Percentiles rank a stretch among this genome's conserved stretches.
These are phyloP conservation scores for Myxozyma udenii DNA, from an alignment of 805 yeast genomes.

Conservation along the genomic window DNA sequence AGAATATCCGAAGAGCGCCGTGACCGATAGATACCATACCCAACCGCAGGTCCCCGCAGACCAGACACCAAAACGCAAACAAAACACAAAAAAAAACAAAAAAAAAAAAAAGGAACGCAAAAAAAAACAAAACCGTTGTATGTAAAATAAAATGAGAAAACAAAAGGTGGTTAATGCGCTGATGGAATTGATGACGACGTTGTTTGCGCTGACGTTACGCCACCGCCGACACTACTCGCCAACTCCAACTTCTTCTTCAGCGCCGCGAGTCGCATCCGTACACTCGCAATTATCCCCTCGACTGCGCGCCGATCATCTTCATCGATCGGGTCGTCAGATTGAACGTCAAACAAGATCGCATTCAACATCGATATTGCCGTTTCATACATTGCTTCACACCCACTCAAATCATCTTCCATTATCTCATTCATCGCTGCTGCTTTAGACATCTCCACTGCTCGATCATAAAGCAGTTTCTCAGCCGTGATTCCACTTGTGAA, in stretches of 20 bases:
- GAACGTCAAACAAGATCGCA: slow-evolving; percentile 51
- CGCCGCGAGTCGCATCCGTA: slow-evolving; percentile 73
- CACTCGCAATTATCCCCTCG: slow-evolving; percentile 75
- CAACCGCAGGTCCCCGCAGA: slow-evolving; percentile 10
- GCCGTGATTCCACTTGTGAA: slow-evolving; percentile 45
- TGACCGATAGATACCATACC: too few relatives aligned
- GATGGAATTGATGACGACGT: too few relatives aligned
- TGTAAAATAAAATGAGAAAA: too few relatives aligned
- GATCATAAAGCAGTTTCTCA: slow-evolving; percentile 70
- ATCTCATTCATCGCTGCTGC: slow-evolving; percentile 88
- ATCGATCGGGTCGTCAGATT: slow-evolving; percentile 59
- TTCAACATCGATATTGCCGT: slow-evolving; percentile 95
- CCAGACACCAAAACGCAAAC: slow-evolving; percentile 5
- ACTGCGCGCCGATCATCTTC: slow-evolving; percentile 71
- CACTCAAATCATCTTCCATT: slow-evolving; percentile 63
- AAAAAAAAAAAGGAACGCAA: slow-evolving; percentile 1
- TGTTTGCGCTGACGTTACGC: too few relatives aligned
- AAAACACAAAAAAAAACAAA: not conserved
- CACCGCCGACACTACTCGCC: not conserved
- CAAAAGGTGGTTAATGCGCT: too few relatives aligned
- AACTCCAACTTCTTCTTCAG: slow-evolving; percentile 57
- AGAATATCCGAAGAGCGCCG: too few relatives aligned
- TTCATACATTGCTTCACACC: slow-evolving; percentile 85
- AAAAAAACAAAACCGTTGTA: not conserved
- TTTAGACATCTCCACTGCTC: slow-evolving; percentile 90